Conservation (phyloP, 345 rosid genomes). For the Brassica incana region DNA sequence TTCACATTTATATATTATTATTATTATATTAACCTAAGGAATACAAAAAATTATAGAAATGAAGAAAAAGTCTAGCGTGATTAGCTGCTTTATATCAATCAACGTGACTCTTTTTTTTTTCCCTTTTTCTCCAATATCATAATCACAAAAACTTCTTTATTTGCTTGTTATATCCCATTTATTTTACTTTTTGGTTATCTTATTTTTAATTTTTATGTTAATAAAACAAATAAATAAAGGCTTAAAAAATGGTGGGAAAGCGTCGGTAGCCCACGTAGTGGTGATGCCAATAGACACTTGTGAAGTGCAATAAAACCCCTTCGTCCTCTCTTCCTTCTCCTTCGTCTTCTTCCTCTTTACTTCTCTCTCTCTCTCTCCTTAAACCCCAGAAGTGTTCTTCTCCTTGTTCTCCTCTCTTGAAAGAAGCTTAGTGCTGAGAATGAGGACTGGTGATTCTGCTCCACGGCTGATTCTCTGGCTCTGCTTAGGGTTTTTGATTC, state of each 20-base stretch:
- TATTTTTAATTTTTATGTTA: neutral
- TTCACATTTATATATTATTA: neutral
- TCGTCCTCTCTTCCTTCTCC: constrained; percentile 28
- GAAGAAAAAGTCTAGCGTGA: constrained; percentile 22
- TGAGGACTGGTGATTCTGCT: constrained; percentile 48
- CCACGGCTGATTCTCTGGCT: constrained; percentile 46
- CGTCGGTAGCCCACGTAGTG: constrained; percentile 49
- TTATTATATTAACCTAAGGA: neutral
- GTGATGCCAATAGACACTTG: constrained; percentile 45
- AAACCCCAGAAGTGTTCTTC: neutral
- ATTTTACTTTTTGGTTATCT: neutral
- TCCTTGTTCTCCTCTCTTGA: neutral
- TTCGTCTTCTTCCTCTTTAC: constrained; percentile 20
- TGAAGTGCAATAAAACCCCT: constrained; percentile 40
- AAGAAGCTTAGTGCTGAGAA: constrained; percentile 33
- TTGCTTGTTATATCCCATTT: neutral
- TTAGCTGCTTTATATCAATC: constrained; percentile 41
- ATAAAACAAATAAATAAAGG: constrained; percentile 14
- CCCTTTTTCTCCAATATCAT: constrained; percentile 6
- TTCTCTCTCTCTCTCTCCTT: constrained; percentile 2
- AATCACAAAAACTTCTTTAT: constrained; percentile 10
- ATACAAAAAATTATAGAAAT: neutral
- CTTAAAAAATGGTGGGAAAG: constrained; percentile 32
- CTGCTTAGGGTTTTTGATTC: constrained; percentile 42
- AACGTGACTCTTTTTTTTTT: constrained; percentile 16